Conservation (phyloP, 2,329 filamentous ascomycete genomes). For the Clarireedia sp. region DNA sequence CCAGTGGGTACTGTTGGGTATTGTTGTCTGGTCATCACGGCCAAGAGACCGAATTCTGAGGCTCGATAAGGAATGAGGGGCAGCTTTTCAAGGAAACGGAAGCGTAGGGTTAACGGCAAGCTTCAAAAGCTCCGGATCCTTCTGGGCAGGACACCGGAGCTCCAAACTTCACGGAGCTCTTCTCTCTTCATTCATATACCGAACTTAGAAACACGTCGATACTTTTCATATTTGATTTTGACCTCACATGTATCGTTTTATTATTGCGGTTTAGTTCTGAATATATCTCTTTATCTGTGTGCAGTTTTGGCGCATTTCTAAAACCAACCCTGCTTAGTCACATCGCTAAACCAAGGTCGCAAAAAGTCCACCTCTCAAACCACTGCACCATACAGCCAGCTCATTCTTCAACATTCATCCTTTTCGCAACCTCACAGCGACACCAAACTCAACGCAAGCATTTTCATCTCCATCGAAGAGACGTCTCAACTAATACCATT, state of each 20-base stretch:
- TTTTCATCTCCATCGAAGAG: neutral
- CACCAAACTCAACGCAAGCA: constrained; percentile 4
- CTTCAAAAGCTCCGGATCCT: neutral
- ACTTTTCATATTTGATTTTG: too few relatives aligned
- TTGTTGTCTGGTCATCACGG: too few relatives aligned
- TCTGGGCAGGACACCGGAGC: neutral
- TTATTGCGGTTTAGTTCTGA: neutral
- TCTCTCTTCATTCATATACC: neutral
- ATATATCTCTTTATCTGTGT: neutral
- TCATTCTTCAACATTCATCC: neutral
- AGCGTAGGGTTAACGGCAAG: too few relatives aligned
- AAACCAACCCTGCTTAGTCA: too few relatives aligned
- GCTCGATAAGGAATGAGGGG: neutral
- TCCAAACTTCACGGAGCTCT: neutral
- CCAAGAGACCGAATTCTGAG: too few relatives aligned
- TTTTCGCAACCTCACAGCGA: neutral
- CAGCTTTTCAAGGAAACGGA: neutral
- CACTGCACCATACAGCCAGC: neutral
- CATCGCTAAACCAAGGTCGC: too few relatives aligned
- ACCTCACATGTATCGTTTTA: too few relatives aligned
- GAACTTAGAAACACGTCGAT: too few relatives aligned
- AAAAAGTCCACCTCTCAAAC: neutral
- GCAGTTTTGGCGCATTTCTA: too few relatives aligned
- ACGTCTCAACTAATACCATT: constrained; percentile 1
- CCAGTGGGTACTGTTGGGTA: too few relatives aligned